Conservation (phyloP, 495 filamentous ascomycete genomes). For the Penicillium flavigenum region DNA sequence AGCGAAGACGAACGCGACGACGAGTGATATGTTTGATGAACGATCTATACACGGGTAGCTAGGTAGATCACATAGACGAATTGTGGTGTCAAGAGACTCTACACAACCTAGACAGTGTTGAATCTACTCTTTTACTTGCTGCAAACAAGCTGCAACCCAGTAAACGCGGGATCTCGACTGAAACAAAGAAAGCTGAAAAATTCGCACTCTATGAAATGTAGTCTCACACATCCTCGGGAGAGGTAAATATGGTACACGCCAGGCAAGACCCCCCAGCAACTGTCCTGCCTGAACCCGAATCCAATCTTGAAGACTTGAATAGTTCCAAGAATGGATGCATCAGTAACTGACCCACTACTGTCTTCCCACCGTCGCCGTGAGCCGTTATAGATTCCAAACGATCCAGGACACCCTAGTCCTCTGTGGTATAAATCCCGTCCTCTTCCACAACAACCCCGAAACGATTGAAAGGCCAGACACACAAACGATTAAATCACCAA, state of each 20-base stretch:
- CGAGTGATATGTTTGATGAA: conserved; percentile 27
- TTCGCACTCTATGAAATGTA: conserved; percentile 14
- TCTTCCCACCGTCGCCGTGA: not conserved
- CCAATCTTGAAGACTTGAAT: conserved; percentile 16
- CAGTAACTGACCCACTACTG: not conserved
- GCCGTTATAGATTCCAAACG: not conserved
- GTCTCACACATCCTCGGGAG: conserved; percentile 13
- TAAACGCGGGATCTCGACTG: not conserved
- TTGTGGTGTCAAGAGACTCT: conserved; percentile 4
- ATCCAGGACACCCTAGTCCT: not conserved
- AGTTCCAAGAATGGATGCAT: not conserved
- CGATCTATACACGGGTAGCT: conserved; percentile 11
- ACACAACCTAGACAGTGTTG: conserved; percentile 4
- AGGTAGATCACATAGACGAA: conserved; percentile 16
- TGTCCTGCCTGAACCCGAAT: conserved; percentile 5
- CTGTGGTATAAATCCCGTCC: conserved; percentile 4
- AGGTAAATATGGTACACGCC: conserved; percentile 29
- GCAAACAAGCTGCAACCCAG: not conserved
- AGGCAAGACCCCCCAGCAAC: conserved; percentile 7
- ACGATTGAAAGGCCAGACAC: not conserved
- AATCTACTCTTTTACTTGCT: conserved; percentile 7
- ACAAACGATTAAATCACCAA: conserved; percentile 34
- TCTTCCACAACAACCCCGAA: not conserved
- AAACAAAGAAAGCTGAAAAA: conserved; percentile 16
- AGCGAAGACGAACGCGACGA: conserved; percentile 32